A percentile compares a stretch with the other conserved stretches of the same genome.
phyloP scores from a whole-genome alignment of 495 filamentous ascomycete species.

The Clavariopsis aquatica region DNA sequence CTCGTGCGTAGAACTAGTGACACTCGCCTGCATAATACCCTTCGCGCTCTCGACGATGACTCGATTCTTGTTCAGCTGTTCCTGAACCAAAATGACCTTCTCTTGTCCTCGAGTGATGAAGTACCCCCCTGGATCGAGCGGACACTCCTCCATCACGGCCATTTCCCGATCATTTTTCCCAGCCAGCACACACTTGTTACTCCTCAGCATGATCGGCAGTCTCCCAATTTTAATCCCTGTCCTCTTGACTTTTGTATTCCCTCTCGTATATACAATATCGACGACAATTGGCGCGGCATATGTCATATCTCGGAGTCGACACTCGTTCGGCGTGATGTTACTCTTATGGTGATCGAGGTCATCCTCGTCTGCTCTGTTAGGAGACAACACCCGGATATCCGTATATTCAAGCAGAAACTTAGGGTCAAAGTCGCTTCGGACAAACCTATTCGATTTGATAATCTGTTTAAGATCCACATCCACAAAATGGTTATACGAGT shows the following conservation, averaged over 20 bases:
- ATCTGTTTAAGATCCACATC: slow-evolving; percentile 96
- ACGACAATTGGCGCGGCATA: slow-evolving; percentile 92
- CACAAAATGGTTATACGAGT: slow-evolving; percentile 97
- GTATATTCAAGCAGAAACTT: slow-evolving; percentile 85
- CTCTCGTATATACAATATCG: slow-evolving; percentile 81
- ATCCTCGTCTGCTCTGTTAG: slow-evolving; percentile 73
- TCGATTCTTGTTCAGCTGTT: slow-evolving; percentile 97
- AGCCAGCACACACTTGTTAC: slow-evolving; percentile 82
- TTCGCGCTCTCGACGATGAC: slow-evolving; percentile 96
- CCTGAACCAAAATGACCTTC: slow-evolving; percentile 97
- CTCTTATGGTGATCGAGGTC: slow-evolving; percentile 59
- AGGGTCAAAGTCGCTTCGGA: slow-evolving; percentile 84
- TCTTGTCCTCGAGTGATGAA: slow-evolving; percentile 86
- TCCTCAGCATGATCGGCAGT: slow-evolving; percentile 95
- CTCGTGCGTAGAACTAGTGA: slow-evolving; percentile 89
- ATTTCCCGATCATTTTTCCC: slow-evolving; percentile 80
- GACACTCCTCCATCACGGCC: slow-evolving; percentile 87
- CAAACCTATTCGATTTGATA: slow-evolving; percentile 78
- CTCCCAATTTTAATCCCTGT: slow-evolving; percentile 78
- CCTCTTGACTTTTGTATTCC: slow-evolving; percentile 66
- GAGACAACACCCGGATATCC: slow-evolving; percentile 79
- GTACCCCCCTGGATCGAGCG: slow-evolving; percentile 94
- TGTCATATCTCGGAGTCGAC: slow-evolving; percentile 89
- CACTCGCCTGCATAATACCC: slow-evolving; percentile 88
- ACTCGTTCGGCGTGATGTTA: slow-evolving; percentile 82